phyloP scores from a whole-genome alignment of 176 grass and related monocot species.

The Phragmites australis region DNA sequence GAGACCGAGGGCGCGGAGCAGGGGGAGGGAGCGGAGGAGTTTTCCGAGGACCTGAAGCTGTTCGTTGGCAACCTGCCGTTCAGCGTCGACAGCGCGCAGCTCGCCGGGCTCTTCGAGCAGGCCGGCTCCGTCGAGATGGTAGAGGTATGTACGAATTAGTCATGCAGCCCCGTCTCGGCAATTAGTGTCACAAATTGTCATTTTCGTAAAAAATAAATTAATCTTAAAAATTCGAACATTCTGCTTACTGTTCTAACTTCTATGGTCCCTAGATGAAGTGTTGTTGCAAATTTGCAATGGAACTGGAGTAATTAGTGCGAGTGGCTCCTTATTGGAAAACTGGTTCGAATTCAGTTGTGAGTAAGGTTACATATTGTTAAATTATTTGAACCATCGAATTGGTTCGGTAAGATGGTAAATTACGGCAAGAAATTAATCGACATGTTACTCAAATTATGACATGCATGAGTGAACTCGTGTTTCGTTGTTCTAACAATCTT shows the following conservation, averaged over 20 bases:
- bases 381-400: not conserved
- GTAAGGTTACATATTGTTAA: not conserved
- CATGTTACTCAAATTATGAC: not conserved
- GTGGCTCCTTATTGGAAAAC: no score
- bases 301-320: not conserved
- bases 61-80: conserved; percentile 97
- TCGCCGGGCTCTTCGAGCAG: conserved; percentile 81
- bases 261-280: not conserved
- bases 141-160: conserved; percentile 53
- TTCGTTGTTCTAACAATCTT: not conserved
- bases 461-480: not conserved
- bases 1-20: conserved; percentile 56
- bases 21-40: conserved; percentile 39
- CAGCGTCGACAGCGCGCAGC: conserved; percentile 86
- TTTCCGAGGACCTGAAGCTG: conserved; percentile 64
- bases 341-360: not conserved
- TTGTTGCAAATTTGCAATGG: not conserved
- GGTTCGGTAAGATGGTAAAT: not conserved
- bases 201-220: not conserved
- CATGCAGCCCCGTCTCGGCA: not conserved
- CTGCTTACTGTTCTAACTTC: not conserved
- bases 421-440: not conserved
- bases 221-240: not conserved
- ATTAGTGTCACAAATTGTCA: not conserved
- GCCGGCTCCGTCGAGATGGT: conserved; percentile 93